Base-by-base conservation (phyloP, 257 asterid species). In the Perilla frutescens region DNA sequence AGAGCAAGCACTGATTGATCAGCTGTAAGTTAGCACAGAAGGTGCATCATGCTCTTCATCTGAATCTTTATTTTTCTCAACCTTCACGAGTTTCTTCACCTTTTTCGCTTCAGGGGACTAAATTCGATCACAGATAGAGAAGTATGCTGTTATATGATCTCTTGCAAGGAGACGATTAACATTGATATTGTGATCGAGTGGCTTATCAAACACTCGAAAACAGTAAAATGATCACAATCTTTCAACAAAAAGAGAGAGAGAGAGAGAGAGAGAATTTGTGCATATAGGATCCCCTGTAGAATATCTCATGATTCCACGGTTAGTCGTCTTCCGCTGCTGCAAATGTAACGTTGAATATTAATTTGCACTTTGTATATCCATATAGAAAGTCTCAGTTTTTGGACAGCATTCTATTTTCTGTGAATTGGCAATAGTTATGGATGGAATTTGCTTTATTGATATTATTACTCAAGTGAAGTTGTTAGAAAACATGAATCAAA, bases 141-240 rank as follows among this genome's bases (percentile, higher is more conserved):
- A 86, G 96, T 93, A 32, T 89, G 97, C 88, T 88, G 98, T 86
- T 91, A 91, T 43, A 93, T 93, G 98, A 89, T 91, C 73, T 93
- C 98, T 8, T 93, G 98, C 87, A 93, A 89, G 88, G 97, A 91
- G 5, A 81, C 90, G 3, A 82, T 88, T 66, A 91, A 91, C 82
- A 90, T 91, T 37, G 96, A 91, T 62, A 80, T 76, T 2, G 96
- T 91, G 78, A 88, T 91, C 15, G 92, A 91, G 81, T 91, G 96
- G 96, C 96, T 91, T 12, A 90, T 91, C 50, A 84, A 86, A 81
- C 97, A 91, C 83, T 88, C 96, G 2, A 88, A 86, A 84, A 78
- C 88, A 9, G 91, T 86, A 2, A 88, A 86, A 70, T 89, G 77
- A 89, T 12, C 41, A 15, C 7, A 39, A 26, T 29, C 37, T 41